Evolutionary conservation across 2,329 filamentous ascomycete genomes (phyloP).

Genomic region (Fusarium globosum): DNA sequence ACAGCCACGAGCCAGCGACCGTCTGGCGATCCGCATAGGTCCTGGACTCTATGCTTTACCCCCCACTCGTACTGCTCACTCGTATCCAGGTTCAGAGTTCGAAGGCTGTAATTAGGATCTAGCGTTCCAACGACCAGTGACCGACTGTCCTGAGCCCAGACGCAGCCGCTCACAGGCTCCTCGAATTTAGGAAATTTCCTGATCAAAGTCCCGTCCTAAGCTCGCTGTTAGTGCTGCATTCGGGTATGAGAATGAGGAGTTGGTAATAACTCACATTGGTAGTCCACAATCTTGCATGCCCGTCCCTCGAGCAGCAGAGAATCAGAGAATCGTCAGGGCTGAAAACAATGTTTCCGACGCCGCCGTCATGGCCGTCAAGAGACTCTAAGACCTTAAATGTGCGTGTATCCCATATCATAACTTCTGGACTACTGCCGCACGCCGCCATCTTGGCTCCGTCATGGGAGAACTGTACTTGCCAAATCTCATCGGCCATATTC

Average conservation of each 20-base stretch:
- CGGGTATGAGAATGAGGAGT: neutral
- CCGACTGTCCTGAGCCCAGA: slow-evolving; percentile 84
- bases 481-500: slow-evolving; percentile 84
- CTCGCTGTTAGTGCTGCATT: slow-evolving; percentile 31
- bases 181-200: slow-evolving; percentile 75
- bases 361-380: slow-evolving; percentile 73
- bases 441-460: slow-evolving; percentile 86
- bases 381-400: slow-evolving; percentile 73
- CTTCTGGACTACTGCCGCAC: slow-evolving; percentile 78
- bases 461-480: slow-evolving; percentile 91
- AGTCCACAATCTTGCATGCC: slow-evolving; percentile 80
- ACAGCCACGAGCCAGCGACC: slow-evolving; percentile 84
- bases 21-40: slow-evolving; percentile 84
- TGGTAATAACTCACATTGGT: slow-evolving; percentile 63
- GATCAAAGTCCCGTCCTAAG: slow-evolving; percentile 71
- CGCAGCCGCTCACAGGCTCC: slow-evolving; percentile 88
- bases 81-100: slow-evolving; percentile 76
- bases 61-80: slow-evolving; percentile 73
- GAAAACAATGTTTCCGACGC: slow-evolving; percentile 87
- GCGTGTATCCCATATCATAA: slow-evolving; percentile 84
- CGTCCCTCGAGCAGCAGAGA: slow-evolving; percentile 83
- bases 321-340: slow-evolving; percentile 91
- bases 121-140: slow-evolving; percentile 84
- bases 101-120: slow-evolving; percentile 73
- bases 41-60: slow-evolving; percentile 80